A percentile compares a stretch with the other conserved stretches of the same genome.
Conservation (phyloP, 2,329 filamentous ascomycete genomes). For the Canariomyces notabilis region DNA sequence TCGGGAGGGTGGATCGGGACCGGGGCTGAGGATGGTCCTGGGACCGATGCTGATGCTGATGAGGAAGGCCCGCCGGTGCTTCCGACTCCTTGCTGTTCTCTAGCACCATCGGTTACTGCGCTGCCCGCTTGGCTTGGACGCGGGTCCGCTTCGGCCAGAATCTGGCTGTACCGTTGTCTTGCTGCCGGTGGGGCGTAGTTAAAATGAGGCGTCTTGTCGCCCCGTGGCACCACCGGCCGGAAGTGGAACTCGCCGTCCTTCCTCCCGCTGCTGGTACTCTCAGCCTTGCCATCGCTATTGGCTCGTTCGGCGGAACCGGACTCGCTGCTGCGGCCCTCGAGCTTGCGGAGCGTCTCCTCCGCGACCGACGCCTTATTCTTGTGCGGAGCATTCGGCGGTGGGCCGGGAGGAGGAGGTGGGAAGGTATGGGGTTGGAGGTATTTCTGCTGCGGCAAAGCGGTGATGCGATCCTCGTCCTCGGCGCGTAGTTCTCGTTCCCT, state of each 20-base stretch:
- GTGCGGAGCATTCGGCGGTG: slow-evolving; percentile 19
- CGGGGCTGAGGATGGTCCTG: slow-evolving; percentile 25
- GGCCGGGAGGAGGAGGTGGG: slow-evolving; percentile 32
- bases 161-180: slow-evolving; percentile 30
- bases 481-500: slow-evolving; percentile 71
- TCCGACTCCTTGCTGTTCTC: slow-evolving; percentile 14
- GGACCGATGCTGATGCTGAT: slow-evolving; percentile 10
- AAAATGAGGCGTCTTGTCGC: slow-evolving; percentile 49
- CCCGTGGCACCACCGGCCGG: slow-evolving; percentile 45
- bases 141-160: slow-evolving; percentile 22
- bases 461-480: slow-evolving; percentile 81
- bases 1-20: slow-evolving; percentile 41
- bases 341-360: slow-evolving; percentile 44
- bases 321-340: slow-evolving; percentile 46
- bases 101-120: slow-evolving; percentile 7
- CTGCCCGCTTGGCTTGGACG: slow-evolving; percentile 20
- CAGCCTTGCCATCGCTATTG: slow-evolving; percentile 28
- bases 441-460: slow-evolving; percentile 67
- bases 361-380: slow-evolving; percentile 25
- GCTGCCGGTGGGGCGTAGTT: slow-evolving; percentile 49
- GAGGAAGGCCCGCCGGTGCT: neutral
- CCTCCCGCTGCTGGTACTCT: slow-evolving; percentile 29
- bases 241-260: slow-evolving; percentile 51
- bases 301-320: slow-evolving; percentile 29
- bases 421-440: slow-evolving; percentile 53